phyloP scores from a whole-genome alignment of 306 rosid species.

The Rosa multiflora region DNA sequence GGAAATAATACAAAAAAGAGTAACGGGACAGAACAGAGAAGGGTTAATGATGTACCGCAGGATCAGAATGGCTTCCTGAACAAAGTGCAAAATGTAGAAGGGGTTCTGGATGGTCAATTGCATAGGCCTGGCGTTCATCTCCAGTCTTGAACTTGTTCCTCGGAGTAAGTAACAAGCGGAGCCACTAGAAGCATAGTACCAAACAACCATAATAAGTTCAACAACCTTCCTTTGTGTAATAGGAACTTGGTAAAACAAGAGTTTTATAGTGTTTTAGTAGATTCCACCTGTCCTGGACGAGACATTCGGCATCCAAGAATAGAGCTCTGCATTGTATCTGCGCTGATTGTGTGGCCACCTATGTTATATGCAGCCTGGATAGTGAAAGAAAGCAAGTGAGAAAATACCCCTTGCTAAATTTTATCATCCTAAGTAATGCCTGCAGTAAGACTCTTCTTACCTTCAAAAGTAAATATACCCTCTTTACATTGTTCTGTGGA shows the following conservation, averaged over 20 bases:
- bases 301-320: slow-evolving; percentile 85
- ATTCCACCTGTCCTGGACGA: slow-evolving; percentile 88
- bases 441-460: slow-evolving; percentile 36
- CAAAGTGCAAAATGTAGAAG: slow-evolving; percentile 86
- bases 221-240: neutral
- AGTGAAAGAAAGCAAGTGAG: slow-evolving; percentile 27
- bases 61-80: slow-evolving; percentile 94
- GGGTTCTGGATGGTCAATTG: slow-evolving; percentile 67
- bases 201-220: slow-evolving; percentile 12
- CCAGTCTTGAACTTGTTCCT: slow-evolving; percentile 69
- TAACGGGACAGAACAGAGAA: neutral
- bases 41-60: slow-evolving; percentile 61
- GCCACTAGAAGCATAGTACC: slow-evolving; percentile 60
- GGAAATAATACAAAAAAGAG: neutral
- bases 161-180: slow-evolving; percentile 64
- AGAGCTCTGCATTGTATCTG: slow-evolving; percentile 76
- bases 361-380: slow-evolving; percentile 94
- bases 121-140: slow-evolving; percentile 65
- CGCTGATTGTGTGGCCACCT: slow-evolving; percentile 86
- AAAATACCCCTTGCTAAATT: slow-evolving; percentile 1
- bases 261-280: neutral
- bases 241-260: neutral
- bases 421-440: neutral
- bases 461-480: slow-evolving; percentile 79
- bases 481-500: slow-evolving; percentile 84